Conservation (phyloP, 2,329 filamentous ascomycete genomes). For the Diaporthe citrichinensis region DNA sequence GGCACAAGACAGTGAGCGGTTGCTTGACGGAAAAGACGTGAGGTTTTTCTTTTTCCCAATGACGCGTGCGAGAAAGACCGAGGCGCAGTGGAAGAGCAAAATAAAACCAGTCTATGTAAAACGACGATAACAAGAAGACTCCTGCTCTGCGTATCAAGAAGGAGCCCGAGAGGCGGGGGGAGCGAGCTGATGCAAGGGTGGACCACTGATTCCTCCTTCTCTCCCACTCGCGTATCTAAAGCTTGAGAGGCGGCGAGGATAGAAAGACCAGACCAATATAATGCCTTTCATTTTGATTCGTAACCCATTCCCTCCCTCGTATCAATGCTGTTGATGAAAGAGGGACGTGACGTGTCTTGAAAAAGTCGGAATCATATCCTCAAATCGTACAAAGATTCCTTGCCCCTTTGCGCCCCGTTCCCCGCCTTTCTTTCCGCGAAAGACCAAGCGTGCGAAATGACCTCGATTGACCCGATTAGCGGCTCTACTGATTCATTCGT, state of each 20-base stretch:
- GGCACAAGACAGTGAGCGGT: background rate
- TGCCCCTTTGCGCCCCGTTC: conserved; percentile 52
- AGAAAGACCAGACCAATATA: conserved; percentile 32
- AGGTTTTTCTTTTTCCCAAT: background rate
- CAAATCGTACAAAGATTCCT: conserved; percentile 56
- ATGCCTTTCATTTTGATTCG: conserved; percentile 33
- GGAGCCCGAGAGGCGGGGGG: conserved; percentile 34
- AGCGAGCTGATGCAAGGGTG: conserved; percentile 38
- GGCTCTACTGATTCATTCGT: conserved; percentile 44
- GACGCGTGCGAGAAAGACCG: conserved; percentile 6
- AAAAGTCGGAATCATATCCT: conserved; percentile 46
- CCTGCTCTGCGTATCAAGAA: conserved; percentile 37
- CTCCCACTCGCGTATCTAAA: conserved; percentile 36
- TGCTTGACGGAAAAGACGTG: background rate
- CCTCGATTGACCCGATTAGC: conserved; percentile 47
- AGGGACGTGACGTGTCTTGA: conserved; percentile 39
- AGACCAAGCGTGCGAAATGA: conserved; percentile 47
- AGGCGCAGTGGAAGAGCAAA: conserved; percentile 19
- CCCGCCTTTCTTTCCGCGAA: conserved; percentile 45
- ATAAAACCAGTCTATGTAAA: conserved; percentile 42
- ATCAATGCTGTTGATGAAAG: conserved; percentile 40
- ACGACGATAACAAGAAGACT: conserved; percentile 41
- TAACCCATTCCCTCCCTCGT: conserved; percentile 29
- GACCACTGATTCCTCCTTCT: conserved; percentile 34
- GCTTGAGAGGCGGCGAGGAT: conserved; percentile 38